Evolutionary conservation across 164 flowering plant species (phyloP).

Genomic region (Magnolia changhungtana): DNA sequence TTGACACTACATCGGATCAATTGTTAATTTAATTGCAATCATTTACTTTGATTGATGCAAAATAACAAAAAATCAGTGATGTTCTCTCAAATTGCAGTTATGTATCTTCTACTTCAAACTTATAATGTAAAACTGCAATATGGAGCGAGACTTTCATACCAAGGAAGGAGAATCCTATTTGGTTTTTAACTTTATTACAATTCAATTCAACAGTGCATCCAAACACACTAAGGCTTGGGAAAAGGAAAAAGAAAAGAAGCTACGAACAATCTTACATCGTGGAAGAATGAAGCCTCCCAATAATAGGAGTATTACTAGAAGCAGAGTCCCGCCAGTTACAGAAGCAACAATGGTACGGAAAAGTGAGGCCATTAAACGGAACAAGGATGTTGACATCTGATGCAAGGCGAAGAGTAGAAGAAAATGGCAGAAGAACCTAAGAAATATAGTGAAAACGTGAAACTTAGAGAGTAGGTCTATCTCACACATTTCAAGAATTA

Average conservation of each 20-base stretch:
- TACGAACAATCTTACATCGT: slow-evolving; percentile 31
- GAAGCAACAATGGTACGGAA: slow-evolving; percentile 49
- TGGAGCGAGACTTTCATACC: too few species aligned
- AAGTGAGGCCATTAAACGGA: slow-evolving; percentile 62
- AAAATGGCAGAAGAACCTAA: slow-evolving; percentile 67
- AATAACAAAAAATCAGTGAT: not conserved
- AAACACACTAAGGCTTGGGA: too few species aligned
- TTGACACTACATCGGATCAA: too few species aligned
- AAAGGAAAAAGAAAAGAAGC: not conserved
- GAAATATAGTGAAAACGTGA: not conserved
- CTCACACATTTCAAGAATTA: not conserved
- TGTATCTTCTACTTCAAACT: too few species aligned
- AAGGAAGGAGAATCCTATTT: too few species aligned
- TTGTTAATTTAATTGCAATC: too few species aligned
- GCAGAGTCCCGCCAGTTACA: slow-evolving; percentile 36
- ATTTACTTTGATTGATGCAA: not conserved
- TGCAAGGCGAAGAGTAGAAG: slow-evolving; percentile 58
- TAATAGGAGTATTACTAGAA: slow-evolving; percentile 28
- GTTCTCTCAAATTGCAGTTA: not conserved
- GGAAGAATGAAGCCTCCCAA: slow-evolving; percentile 67
- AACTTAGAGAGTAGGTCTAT: not conserved
- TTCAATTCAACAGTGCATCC: too few species aligned
- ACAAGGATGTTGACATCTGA: slow-evolving; percentile 50
- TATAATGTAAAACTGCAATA: too few species aligned
- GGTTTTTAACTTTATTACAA: too few species aligned